Evolutionary conservation across 371 early-diverging fungal genomes (phyloP), one percentile per base, ranked within the genome.

Genomic region (Mortierella sp.): DNA sequence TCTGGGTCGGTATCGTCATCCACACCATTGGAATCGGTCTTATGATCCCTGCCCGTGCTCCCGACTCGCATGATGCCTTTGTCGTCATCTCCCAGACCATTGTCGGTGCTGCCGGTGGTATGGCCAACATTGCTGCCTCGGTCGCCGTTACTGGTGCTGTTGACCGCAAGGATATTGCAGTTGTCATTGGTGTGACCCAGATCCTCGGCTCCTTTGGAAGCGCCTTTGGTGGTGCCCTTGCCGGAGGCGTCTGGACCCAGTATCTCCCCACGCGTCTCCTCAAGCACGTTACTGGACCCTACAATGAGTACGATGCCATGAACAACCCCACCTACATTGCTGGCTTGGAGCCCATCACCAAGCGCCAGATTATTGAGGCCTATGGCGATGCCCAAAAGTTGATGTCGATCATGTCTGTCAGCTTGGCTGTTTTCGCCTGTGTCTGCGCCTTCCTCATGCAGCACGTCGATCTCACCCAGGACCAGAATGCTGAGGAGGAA

Each of bases 41-140:
- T 9, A 90, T 91, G 91, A 90, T 91, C 54, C 88, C 85, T 19
- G 82, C 91, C 54, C 89, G 91, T 50, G 73, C 74, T 69, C 88
- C 90, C 1, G 69, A 73, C 3, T 84, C 89, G 2, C 81, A 86
- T 5, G 83, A 86, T 79, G 89, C 77, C 31, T 86, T 88, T 76
- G 86, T 91, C 31, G 88, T 89, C 40, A 83, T 88, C 51, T 87
- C 88, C 5, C 90, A 91, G 72, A 73, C 88, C 31, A 72, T 91
- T 71, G 86, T 87, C 74, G 91, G 91, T 74, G 78, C 82, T 64
- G 90, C 88, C 0, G 87, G 84, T 69, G 91, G 89, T 67, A 88
- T 91, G 81, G 82, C 88, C 61, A 80, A 85, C 67, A 83, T 88
- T 79, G 81, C 82, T 21, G 53, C 71, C 31, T 76, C 79, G 2